A percentile compares a stretch with the other conserved stretches of the same genome.
phyloP scores from a whole-genome alignment of 1,139 yeast genomes.

The Taphrina wiesneri region DNA sequence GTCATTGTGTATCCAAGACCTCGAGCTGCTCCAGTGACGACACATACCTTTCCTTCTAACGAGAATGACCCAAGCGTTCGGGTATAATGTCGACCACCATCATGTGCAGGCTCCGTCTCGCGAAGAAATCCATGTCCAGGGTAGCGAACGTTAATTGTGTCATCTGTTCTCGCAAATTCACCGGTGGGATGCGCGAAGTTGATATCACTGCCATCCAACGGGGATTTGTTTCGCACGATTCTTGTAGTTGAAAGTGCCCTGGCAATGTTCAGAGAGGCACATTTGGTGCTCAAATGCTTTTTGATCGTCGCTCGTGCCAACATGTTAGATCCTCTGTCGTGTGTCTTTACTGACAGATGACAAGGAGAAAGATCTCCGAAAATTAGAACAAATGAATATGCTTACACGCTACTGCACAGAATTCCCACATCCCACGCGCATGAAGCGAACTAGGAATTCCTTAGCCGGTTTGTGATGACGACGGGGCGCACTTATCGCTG shows the following conservation, averaged over 20 bases:
- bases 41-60: constrained; percentile 78
- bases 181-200: constrained; percentile 23
- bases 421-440: background rate
- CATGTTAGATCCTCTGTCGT: background rate
- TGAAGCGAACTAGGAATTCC: background rate
- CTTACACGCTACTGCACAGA: background rate
- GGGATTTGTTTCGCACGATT: background rate
- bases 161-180: constrained; percentile 17
- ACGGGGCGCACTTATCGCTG: background rate
- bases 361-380: background rate
- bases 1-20: constrained; percentile 87
- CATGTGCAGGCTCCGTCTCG: constrained; percentile 6
- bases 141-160: constrained; percentile 8
- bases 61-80: constrained; percentile 44
- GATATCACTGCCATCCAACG: constrained; percentile 15
- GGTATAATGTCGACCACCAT: constrained; percentile 16
- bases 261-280: background rate
- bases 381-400: too few species aligned
- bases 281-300: background rate
- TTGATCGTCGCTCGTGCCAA: background rate
- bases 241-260: background rate
- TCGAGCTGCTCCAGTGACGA: constrained; percentile 80
- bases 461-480: background rate
- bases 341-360: background rate
- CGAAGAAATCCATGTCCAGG: constrained; percentile 18